These are phyloP conservation scores for Mycena vulgaris DNA, from an alignment of 768 basidiomycete species.

Conservation along the genomic window DNA sequence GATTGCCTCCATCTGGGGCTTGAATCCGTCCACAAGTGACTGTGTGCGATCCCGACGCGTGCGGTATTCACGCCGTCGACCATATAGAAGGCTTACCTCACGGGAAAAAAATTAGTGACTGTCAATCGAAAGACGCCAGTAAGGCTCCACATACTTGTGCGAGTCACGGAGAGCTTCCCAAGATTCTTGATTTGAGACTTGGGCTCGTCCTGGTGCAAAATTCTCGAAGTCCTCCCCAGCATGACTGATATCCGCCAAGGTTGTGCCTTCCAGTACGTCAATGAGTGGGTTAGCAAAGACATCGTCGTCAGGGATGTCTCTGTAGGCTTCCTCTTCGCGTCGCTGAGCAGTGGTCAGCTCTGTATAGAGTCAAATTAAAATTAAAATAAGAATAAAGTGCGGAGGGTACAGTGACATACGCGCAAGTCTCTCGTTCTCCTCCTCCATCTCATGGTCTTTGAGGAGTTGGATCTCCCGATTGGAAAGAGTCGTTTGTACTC, in stretches of 20 bases:
- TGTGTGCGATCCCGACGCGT: constrained; percentile 5
- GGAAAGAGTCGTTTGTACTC: not conserved
- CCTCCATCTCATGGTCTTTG: not conserved
- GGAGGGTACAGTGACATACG: not conserved
- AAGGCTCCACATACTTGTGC: not conserved
- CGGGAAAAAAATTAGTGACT: not conserved
- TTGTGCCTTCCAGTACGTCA: not conserved
- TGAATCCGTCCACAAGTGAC: not conserved
- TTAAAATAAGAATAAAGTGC: too few species aligned
- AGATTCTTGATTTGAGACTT: not conserved
- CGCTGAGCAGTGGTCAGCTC: not conserved
- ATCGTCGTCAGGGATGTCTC: not conserved
- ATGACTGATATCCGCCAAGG: constrained; percentile 16
- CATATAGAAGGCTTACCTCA: not conserved
- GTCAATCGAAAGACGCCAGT: too few species aligned
- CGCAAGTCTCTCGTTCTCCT: not conserved
- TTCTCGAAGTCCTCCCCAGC: not conserved
- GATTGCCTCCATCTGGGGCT: constrained; percentile 5
- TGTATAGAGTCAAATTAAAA: not conserved
- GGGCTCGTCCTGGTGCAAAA: not conserved
- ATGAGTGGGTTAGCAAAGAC: not conserved
- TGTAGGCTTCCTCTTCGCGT: not conserved
- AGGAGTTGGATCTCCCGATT: not conserved
- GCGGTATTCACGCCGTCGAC: not conserved
- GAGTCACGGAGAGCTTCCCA: constrained; percentile 7